Base-by-base conservation (phyloP, 108 stramenopile species). In the Epipyxis sp. region DNA sequence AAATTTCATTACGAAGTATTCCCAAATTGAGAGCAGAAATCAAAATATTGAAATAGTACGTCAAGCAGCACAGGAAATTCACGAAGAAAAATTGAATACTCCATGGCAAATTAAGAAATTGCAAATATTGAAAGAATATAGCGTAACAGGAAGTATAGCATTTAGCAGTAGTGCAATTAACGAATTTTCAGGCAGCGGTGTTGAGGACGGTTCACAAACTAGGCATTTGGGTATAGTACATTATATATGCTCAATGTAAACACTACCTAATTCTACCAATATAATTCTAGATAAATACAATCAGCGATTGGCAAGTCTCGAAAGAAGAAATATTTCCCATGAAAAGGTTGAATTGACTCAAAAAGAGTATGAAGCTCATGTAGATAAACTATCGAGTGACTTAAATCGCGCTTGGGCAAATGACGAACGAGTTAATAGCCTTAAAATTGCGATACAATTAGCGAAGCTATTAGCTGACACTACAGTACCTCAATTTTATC, bases 381-480 rank as follows among this genome's bases (percentile, higher is more conserved):
- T 86, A 13, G 40, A 74, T 30, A 59, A 43, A n/a, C 69, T 86
- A 0, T 54, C 42, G 44, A 67, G 32, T 27, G 41, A 82, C 40
- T 68, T 86, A 50, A n/a, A 77, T 44, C 25, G 1, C 50, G 80
- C 80, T 13, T 86, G 85, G 85, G 35, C 42, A 20, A 69, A 30
- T 27, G 85, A 83, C 27, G 79, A 86, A n/a, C 78, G 79, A 20
- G 85, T 86, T 13, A 42, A 50, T 44, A 74, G 81, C 25, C 83
- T 86, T 50, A 86, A 86, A 81, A 40, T 84, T 39, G 83, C 83
- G n/a, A 78, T 86, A 6, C 76, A 82, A 76, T 62, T 81, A 25
- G 44, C 85, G 35, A 86, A 84, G 40, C 81, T 86, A 42, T 40
- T 86, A 34, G 77, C 65, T 16, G 78, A 81, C 69, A 62, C 81